Base-by-base conservation (phyloP, 768 basidiomycete genomes). In the Suillus occidentalis region DNA sequence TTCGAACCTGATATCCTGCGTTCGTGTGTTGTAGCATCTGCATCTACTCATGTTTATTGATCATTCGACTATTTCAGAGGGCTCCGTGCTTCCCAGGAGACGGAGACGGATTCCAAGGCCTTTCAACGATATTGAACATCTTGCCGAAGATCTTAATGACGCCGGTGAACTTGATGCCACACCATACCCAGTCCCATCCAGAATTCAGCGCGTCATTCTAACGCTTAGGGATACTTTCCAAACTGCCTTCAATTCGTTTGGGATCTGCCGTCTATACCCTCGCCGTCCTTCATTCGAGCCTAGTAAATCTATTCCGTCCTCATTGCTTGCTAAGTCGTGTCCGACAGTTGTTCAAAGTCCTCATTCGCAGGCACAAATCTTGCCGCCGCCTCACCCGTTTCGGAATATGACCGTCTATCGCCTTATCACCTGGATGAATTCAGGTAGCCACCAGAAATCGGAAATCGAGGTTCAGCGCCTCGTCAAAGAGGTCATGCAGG, bases 301-400 rank as follows among this genome's bases (percentile, higher is more conserved):
- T 2, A 28, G 3, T 3, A 28, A 28, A 28, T 28, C 3, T 3
- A 28, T 28, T 3, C 28, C 28, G 1, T 28, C 28, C 28, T 28
- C 28, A 3, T 28, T 28, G 3, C 28, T 28, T 28, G 28, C 28
- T 2, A 28, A 28, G 1, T 28, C 28, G 28, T 28, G 28, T 3
- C 28, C 28, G 28, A 28, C 28, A 28, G 3, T 28, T 28, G 28
- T 28, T 28, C 28, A 28, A 28, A 3, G 28, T 2, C 1, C 3
- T 3, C 1, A 28, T 28, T 28, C 3, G 2, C 2, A 1, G 1
- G 1, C 28, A 3, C 1, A 28, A 3, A 3, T 28, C 28, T 3
- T 28, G 1, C 28, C 28, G 28, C 28, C 28, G 3, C 28, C 28
- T 3, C 3, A 2, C 3, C 28, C 28, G 3, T 28, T 28, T 28